Evolutionary conservation across 352 stramenopile genomes (phyloP), one percentile per base, ranked within the genome.

Genomic region (Phytopythium chamaehyphon): DNA sequence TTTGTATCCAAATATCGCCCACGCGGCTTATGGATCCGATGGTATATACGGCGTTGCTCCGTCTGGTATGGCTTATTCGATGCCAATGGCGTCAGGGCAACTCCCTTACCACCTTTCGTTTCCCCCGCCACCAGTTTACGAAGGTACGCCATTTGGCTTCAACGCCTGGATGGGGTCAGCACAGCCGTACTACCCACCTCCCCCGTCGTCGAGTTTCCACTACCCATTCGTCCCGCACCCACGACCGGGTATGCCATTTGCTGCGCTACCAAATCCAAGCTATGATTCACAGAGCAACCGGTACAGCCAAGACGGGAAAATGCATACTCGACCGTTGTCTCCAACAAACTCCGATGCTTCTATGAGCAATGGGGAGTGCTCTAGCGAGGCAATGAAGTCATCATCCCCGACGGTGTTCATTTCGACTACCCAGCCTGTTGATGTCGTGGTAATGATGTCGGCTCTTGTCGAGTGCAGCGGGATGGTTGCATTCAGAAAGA

Each of bases 401-500:
- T 23, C 39, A 0, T 56, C 57, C 7, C 51, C 47, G 42, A 76
- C 65, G 16, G 64, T 90, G 24, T 61, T 67, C 18, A 68, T 90
- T 16, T 86, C 75, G 12, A 80, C 64, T 31, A 62, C 56, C 10
- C 64, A 72, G 2, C 61, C 71, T 16, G 53, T 90, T n/a, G 66
- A 88, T 42, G 43, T 86, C 14, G 57, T 69, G 24, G 59, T 63
- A 6, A 50, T 88, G 16, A 71, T 83, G 47, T 63, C 53, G 43
- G 71, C 54, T 2, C 56, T 88, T 5, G 59, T 86, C 19, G 65
- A 73, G 14, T 90, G 69, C 45, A 49, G 49, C 3, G 80, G 73
- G 6, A 69, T 90, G 5, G 54, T 81, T 2, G 70, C 72, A 5
- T 78, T 90, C 49, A 65, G 57, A 12, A 88, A 86, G 33, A 64